Base-by-base conservation (phyloP, 2,329 filamentous ascomycete species). In the Tolypocladium ovalisporum region DNA sequence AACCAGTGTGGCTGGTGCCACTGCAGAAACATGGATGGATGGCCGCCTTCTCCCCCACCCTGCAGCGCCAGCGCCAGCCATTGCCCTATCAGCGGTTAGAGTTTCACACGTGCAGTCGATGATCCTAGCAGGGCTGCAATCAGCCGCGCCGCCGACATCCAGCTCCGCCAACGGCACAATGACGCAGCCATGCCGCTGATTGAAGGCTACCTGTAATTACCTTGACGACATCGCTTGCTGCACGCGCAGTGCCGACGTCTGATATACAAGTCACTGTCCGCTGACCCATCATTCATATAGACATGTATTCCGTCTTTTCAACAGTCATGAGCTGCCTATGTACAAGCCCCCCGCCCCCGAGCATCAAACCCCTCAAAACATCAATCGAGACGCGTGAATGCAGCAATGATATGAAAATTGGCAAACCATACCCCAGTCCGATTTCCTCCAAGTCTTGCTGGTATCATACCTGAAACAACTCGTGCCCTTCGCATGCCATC, bases 401-500 rank as follows among this genome's bases (percentile, higher is more conserved):
- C 54, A 39, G 54, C 54, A 56, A 52, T 56, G 54, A 47, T 56
- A 56, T 56, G 54, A 37, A 56, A 56, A 56, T 34, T 37, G 32
- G 42, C 44, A 56, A 51, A 52, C 36, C 54, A 36, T n/a, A 24
- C 17, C 17, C 53, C 37, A 13, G 19, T 40, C 37, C 37, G 37
- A 19, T n/a, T n/a, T 12, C 37, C 37, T 19, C 37, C 37, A 56
- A 52, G 56, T 56, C 53, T 47, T 57, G 51, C 54, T 61, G 59
- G 59, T 61, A 61, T 61, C 59, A 49, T 60, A 54, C 51, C 47
- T 32, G 37, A 51, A 51, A 34, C 44, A 34, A 34, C 55, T 56
- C 34, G 27, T 56, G 19, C 22, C 55, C 36, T 29, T 36, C n/a
- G 55, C 17, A 56, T 58, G 54, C 55, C 55, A 40, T 54, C 54